Evolutionary conservation across 2,329 filamentous ascomycete genomes (phyloP), one percentile per base, ranked within the genome.

Genomic region (Coccinonectria pachysandricola): DNA sequence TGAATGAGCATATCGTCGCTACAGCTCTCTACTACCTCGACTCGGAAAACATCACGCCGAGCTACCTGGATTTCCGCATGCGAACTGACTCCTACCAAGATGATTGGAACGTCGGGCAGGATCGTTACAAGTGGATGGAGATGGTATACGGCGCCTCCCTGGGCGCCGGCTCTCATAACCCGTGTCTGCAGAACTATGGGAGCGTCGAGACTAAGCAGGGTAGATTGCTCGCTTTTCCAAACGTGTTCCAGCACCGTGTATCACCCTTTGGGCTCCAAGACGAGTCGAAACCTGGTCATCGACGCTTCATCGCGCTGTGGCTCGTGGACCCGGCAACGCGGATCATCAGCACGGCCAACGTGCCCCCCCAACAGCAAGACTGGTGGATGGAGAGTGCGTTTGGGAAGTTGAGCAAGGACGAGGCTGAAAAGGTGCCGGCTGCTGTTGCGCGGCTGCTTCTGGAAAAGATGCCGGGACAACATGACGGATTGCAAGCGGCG

Each of bases 21-120:
- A 74, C 72, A 0, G 68, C 74, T 1, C 53, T 80, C 11, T 75
- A 74, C 49, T 75, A 75, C 46, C 71, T 71, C 37, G 68, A 75
- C 32, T 54, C 47, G 23, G 62, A 73, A 0, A 82, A 82, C 45
- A 65, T 79, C 26, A 66, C 65, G 0, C 56, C 65, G 2, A 61
- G 58, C 23, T 42, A 40, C 4, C 56, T 79, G 5, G 50, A 53
- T 4, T 75, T 79, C 43, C 64, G 55, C 7, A 65, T 64, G 10
- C 32, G 41, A 1, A 42, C 57, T 9, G 40, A 57, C 22, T 38
- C 53, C 0, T 24, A 56, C 3, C 13, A 12, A 2, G 20, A 31
- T 18, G 21, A 41, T 1, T 38, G 56, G 3, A 10, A 35, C 26
- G 48, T 53, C 28, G 26, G 52, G 35, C 50, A 60, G 35, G 8